Evolutionary conservation across 306 rosid species (phyloP), one percentile per base, ranked within the genome.

Genomic region (Morella rubra): DNA sequence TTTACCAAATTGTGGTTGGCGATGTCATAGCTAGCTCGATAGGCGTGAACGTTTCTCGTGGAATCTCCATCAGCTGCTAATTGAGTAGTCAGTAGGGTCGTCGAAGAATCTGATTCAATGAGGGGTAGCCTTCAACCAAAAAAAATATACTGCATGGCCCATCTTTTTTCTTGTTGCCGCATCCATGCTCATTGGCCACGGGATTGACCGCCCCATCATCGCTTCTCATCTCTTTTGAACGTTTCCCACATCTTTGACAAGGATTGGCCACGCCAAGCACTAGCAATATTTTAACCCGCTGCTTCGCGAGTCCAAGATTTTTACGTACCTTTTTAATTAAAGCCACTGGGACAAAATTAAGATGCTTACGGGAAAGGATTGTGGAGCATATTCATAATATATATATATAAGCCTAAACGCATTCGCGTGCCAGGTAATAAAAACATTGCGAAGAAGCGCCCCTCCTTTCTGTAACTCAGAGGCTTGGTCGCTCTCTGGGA

Each of bases 151-250:
- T 54, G 19, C 74, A 73, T 74, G 86, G 82, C 73, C 84, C 86
- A 52, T 70, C 41, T 64, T 41, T 76, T 32, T 60, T 80, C 85
- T 82, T 44, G 86, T 87, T 84, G 85, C 86, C 89, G 83, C 86
- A 81, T 82, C 83, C 84, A 81, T 32, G 14, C 65, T 74, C 78
- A 72, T 73, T 83, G 79, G 80, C 86, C 75, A 24, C 45, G 54
- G 53, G 77, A 80, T 76, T 64, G 91, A 85, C 85, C 22, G 73
- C 76, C 58, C 37, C 18, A 12, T 51, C 79, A 55, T 61, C 74
- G 73, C 76, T 74, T 70, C 71, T 71, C 54, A 13, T 45, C 51
- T 64, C 64, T 82, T 18, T 37, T 14, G 19, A 61, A 67, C 10
- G 20, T 56, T 78, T 71, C 76, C 9, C 19, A 60, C 53, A 4